A percentile compares a stretch with the other conserved stretches of the same genome.
These are phyloP conservation scores for Fusarium sacchari DNA, from an alignment of 2,329 filamentous ascomycete genomes.

Conservation along the genomic window DNA sequence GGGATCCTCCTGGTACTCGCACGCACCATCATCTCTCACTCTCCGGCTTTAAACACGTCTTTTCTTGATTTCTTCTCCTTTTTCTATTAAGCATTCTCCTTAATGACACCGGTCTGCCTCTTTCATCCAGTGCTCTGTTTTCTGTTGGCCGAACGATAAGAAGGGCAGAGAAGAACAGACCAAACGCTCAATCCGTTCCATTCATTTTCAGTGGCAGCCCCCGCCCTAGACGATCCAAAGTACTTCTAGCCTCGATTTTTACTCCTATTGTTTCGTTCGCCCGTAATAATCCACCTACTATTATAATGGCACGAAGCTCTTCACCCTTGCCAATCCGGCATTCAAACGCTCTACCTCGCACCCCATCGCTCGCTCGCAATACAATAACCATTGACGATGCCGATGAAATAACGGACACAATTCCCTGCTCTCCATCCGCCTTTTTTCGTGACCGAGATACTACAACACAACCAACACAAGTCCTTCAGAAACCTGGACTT, in stretches of 20 bases:
- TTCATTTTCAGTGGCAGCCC: conserved; percentile 5
- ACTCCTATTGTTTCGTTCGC: conserved; percentile 8
- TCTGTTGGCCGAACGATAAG: conserved; percentile 23
- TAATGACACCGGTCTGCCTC: conserved; percentile 2
- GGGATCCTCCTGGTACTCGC: conserved; percentile 6
- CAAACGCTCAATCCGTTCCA: conserved; percentile 13
- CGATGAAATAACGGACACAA: conserved; percentile 60
- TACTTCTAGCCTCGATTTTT: conserved; percentile 16
- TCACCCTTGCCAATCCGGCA: conserved; percentile 49
- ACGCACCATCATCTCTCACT: not conserved
- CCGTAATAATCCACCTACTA: conserved; percentile 16
- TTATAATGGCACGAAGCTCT: conserved; percentile 43
- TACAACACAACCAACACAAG: conserved; percentile 59
- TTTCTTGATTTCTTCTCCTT: not conserved
- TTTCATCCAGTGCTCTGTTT: conserved; percentile 19
- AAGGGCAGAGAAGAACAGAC: not conserved
- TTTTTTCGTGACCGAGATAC: conserved; percentile 47
- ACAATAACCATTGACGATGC: conserved; percentile 50
- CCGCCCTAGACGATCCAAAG: conserved; percentile 18
- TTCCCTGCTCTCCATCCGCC: conserved; percentile 55
- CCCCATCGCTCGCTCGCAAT: conserved; percentile 42
- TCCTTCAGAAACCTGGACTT: conserved; percentile 55
- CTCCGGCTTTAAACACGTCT: not conserved
- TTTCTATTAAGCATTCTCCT: not conserved
- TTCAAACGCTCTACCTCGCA: conserved; percentile 43